Evolutionary conservation across 805 yeast species (phyloP).

Genomic region (Cyberlindnera nakhonratchasimensis): DNA sequence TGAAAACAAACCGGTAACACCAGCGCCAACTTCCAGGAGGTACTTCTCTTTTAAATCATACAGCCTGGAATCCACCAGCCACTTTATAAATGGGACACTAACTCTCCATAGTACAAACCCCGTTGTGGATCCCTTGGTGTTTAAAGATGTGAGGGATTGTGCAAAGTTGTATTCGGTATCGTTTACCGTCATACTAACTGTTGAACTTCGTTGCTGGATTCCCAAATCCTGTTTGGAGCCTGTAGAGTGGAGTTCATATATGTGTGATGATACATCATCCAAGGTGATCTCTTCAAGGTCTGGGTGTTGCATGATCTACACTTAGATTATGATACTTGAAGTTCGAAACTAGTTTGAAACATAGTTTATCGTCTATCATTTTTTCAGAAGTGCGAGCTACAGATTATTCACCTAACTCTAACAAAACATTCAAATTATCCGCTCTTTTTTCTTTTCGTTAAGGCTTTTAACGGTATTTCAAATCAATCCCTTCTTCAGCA

Average conservation of each 20-base stretch:
- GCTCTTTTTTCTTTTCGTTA: background rate
- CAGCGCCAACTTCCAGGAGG: constrained; percentile 61
- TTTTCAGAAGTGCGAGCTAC: too few relatives aligned
- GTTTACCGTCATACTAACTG: constrained; percentile 23
- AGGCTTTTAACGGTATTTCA: constrained; percentile 24
- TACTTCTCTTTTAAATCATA: constrained; percentile 20
- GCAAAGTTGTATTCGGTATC: constrained; percentile 23
- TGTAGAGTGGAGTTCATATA: constrained; percentile 20
- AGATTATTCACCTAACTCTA: background rate
- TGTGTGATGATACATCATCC: constrained; percentile 18
- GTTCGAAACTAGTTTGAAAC: too few relatives aligned
- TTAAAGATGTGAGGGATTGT: constrained; percentile 33
- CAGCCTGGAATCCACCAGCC: constrained; percentile 38
- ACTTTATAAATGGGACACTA: constrained; percentile 45
- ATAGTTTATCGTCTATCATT: too few relatives aligned
- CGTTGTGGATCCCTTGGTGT: constrained; percentile 42
- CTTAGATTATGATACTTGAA: too few relatives aligned
- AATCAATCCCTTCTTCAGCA: constrained; percentile 71
- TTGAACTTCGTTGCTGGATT: constrained; percentile 21
- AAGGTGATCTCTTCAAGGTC: constrained; percentile 15
- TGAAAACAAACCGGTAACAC: constrained; percentile 52
- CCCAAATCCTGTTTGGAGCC: constrained; percentile 24
- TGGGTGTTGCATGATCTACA: constrained; percentile 1
- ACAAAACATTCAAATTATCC: background rate
- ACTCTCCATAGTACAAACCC: constrained; percentile 65